Evolutionary conservation across 306 rosid genomes (phyloP).

Genomic region (Clitoria ternatea): DNA sequence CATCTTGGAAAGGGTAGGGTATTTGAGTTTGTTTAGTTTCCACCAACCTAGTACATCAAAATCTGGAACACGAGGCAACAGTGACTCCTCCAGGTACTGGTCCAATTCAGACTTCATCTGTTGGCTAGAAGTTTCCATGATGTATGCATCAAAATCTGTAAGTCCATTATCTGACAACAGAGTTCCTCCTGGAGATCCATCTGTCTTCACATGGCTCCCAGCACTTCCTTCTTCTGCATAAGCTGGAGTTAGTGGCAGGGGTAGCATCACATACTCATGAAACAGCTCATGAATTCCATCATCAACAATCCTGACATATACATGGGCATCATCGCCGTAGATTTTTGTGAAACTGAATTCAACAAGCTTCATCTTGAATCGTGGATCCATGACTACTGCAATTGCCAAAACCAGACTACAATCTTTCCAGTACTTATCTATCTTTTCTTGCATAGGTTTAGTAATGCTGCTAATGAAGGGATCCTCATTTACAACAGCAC

Average conservation of each 20-base stretch:
- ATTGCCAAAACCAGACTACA: conserved; percentile 76
- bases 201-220: conserved; percentile 35
- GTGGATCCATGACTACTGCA: conserved; percentile 94
- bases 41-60: conserved; percentile 90
- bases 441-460: conserved; percentile 56
- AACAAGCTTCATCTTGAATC: conserved; percentile 95
- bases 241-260: conserved; percentile 80
- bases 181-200: conserved; percentile 54
- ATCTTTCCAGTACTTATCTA: conserved; percentile 81
- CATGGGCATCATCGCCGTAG: conserved; percentile 70
- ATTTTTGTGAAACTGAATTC: conserved; percentile 89
- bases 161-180: conserved; percentile 69
- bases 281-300: conserved; percentile 90
- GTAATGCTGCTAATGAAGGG: conserved; percentile 48
- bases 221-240: conserved; percentile 63
- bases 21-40: conserved; percentile 85
- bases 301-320: conserved; percentile 65
- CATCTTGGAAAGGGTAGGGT: conserved; percentile 94
- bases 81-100: conserved; percentile 84
- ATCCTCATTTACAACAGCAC: conserved; percentile 56
- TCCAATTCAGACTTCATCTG: conserved; percentile 86
- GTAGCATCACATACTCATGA: conserved; percentile 74
- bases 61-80: conserved; percentile 77
- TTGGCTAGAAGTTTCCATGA: conserved; percentile 90
- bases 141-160: conserved; percentile 85